These are phyloP conservation scores for Megacollybia platyphylla DNA, from an alignment of 1,284 basidiomycete genomes.

Conservation along the genomic window DNA sequence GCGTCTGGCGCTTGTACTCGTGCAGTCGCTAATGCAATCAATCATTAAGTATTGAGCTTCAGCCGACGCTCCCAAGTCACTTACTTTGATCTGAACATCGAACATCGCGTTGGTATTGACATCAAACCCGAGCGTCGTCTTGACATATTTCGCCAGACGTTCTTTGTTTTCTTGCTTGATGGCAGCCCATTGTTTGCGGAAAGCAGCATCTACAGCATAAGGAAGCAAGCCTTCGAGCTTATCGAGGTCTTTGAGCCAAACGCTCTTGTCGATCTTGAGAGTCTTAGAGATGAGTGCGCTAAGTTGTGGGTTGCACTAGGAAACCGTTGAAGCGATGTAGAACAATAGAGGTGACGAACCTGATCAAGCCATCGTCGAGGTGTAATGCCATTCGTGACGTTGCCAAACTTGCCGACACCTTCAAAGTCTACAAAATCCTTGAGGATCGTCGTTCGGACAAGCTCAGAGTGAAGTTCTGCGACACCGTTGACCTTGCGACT, in stretches of 20 bases:
- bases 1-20: conserved; percentile 85
- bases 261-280: conserved; percentile 58
- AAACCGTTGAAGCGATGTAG: neutral
- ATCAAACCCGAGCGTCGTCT: conserved; percentile 59
- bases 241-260: conserved; percentile 72
- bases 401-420: conserved; percentile 69
- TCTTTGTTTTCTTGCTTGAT: conserved; percentile 85
- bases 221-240: conserved; percentile 59
- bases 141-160: conserved; percentile 67
- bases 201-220: conserved; percentile 56
- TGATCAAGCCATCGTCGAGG: neutral
- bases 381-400: conserved; percentile 68
- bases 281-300: conserved; percentile 75
- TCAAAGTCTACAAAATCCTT: conserved; percentile 87
- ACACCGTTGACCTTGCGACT: conserved; percentile 89
- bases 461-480: conserved; percentile 77
- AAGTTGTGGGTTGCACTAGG: conserved; percentile 77
- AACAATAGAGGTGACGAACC: neutral
- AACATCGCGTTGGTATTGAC: conserved; percentile 79
- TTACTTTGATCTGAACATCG: conserved; percentile 84
- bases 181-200: conserved; percentile 69
- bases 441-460: conserved; percentile 70
- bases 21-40: conserved; percentile 46
- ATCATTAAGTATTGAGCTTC: conserved; percentile 4
- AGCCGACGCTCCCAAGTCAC: conserved; percentile 7